These are phyloP conservation scores for Serendipita indica DNA, from an alignment of 768 basidiomycete genomes.

Conservation along the genomic window DNA sequence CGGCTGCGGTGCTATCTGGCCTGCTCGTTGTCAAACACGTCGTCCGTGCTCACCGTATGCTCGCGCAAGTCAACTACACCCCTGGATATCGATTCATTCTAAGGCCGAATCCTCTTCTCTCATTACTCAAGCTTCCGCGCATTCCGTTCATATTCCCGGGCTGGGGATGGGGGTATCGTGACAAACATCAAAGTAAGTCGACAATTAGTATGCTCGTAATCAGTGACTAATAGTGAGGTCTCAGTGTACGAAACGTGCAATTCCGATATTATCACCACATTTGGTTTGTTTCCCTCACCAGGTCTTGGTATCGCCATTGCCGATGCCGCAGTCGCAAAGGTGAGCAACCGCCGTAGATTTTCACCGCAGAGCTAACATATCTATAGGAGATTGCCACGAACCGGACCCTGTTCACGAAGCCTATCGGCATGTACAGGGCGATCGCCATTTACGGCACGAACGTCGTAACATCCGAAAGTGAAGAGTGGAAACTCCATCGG, in stretches of 20 bases:
- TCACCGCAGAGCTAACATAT: background rate
- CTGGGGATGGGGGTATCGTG: too few species aligned
- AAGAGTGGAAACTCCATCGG: background rate
- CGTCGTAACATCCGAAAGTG: constrained; percentile 1
- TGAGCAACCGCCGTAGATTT: background rate
- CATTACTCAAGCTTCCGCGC: too few species aligned
- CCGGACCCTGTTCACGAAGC: background rate
- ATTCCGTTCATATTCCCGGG: too few species aligned
- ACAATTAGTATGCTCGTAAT: too few species aligned
- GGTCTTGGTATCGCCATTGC: background rate
- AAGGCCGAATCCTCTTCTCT: too few species aligned
- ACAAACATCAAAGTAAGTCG: too few species aligned
- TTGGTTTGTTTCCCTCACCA: background rate
- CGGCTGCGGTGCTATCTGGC: too few species aligned
- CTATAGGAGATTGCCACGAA: background rate
- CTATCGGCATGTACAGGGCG: background rate
- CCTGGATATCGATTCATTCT: too few species aligned
- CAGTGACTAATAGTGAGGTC: too few species aligned
- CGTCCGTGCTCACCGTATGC: too few species aligned
- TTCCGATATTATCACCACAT: background rate
- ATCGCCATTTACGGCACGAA: background rate
- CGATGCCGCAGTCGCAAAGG: background rate
- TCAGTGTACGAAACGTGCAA: background rate
- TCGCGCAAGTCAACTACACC: too few species aligned
- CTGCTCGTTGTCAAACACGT: too few species aligned